Evolutionary conservation across 257 asterid genomes (phyloP), one percentile per base, ranked within the genome.

Genomic region (Solanum peruvianum): DNA sequence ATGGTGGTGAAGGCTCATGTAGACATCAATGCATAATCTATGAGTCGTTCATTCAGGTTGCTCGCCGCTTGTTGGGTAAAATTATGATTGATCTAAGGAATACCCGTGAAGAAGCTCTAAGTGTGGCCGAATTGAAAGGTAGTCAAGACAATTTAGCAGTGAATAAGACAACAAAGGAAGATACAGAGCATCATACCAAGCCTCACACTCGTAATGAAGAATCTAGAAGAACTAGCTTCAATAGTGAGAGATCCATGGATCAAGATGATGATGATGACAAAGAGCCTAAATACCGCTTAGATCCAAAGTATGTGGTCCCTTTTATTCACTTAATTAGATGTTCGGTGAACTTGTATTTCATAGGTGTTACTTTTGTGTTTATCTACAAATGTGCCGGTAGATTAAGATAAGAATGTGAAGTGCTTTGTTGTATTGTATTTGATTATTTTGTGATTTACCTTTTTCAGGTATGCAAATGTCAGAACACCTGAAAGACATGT

Each of bases 31-130:
- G 69, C 31, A 20, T 81, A 31, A 49, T 81, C 27, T 81, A 49
- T 18, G 69, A 81, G 45, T 81, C 49, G 20, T 81, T 81, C 69
- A 49, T 49, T 90, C 93, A 96, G 99, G 92, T 96, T 90, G 98
- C 99, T 86, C 96, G 98, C 18, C 97, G 99, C 72, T 93, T 96
- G 90, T 90, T 96, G 95, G 99, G 99, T 77, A 96, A 96, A 89
- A 88, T 96, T 78, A 86, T 94, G 93, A 96, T 96, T 87, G 99
- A 96, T 92, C 86, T 96, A 87, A 86, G 97, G 89, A 96, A 96
- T 88, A 96, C 99, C 20, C 98, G 94, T 23, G 98, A 96, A 90
- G 99, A 96, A 92, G 98, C 99, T 67, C 83, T 93, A 89, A 92
- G 95, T 80, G 96, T 96, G 81, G 98, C 99, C 60, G 99, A 94